Percentiles rank a stretch among this genome's conserved stretches.
phyloP scores from a whole-genome alignment of 495 filamentous ascomycete species.

The Penicillium goetzii region DNA sequence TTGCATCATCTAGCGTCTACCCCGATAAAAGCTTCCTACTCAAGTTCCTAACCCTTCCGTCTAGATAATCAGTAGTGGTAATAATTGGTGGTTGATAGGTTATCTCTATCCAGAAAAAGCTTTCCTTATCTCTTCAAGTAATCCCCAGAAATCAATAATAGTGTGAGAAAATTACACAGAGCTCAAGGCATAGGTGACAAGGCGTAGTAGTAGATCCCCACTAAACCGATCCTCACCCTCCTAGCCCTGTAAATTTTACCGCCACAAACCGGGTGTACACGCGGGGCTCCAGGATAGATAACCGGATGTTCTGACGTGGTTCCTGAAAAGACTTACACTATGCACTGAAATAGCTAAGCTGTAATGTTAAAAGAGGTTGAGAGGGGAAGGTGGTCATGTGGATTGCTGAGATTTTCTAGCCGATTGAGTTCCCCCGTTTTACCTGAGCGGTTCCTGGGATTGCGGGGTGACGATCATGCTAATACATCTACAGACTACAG shows the following conservation, averaged over 20 bases:
- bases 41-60: neutral
- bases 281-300: neutral
- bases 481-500: neutral
- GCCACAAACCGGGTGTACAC: constrained; percentile 11
- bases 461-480: constrained; percentile 10
- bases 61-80: neutral
- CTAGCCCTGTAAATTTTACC: constrained; percentile 14
- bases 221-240: constrained; percentile 6
- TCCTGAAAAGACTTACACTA: constrained; percentile 4
- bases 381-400: constrained; percentile 10
- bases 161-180: neutral
- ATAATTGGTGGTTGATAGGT: neutral
- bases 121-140: neutral
- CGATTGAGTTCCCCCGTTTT: neutral
- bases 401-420: constrained; percentile 1
- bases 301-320: constrained; percentile 14
- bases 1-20: constrained; percentile 30
- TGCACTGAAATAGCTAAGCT: neutral
- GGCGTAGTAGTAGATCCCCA: constrained; percentile 19
- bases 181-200: neutral
- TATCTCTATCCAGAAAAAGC: neutral
- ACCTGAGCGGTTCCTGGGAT: neutral
- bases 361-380: neutral
- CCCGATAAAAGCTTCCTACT: neutral
- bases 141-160: neutral